Evolutionary conservation across 495 filamentous ascomycete genomes (phyloP), one percentile per base, ranked within the genome.

Genomic region (Aspergillus diversus): DNA sequence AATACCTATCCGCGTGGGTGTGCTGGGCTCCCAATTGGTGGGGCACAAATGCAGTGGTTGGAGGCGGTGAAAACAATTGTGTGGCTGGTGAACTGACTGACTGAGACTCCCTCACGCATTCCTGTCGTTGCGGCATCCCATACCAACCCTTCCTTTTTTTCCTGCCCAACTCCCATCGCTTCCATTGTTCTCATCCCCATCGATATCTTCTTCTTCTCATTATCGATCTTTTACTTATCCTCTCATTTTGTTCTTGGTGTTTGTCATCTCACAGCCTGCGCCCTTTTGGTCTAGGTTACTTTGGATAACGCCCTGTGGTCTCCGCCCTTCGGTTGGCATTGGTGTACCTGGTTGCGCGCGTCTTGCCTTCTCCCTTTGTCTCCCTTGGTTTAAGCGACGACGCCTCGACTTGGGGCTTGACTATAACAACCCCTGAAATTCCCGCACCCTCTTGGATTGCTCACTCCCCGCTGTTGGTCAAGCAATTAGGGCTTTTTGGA

Each of bases 251-350:
- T 33, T 61, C 12, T 32, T 54, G 9, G 51, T 15, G 33, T 50
- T 6, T 27, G 52, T 56, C 21, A 12, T 35, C 34, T 52, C 17
- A 2, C 56, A 39, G 21, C 21, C 21, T 27, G 21, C 21, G 21
- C 55, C 17, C 34, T 15, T 64, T 59, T 57, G 52, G 43, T 21
- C 37, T 43, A 32, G 37, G n/a, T 50, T 49, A 13, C 9, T 15
- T 56, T 53, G 46, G 33, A 43, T 42, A 37, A 8, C 53, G 60
- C 55, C 37, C 55, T 59, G 17, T 27, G 13, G 21, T 50, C 21
- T 50, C 47, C 46, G 46, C 63, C 53, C 57, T 55, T 46, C 60
- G 58, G 60, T 62, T 57, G 66, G 63, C 63, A 53, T 59, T 59
- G 56, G 63, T 57, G 33, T 57, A 57, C 31, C 55, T 27, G 2